Evolutionary conservation across 148 eudicot genomes (phyloP).

Genomic region (Rhododendron mucronatum): DNA sequence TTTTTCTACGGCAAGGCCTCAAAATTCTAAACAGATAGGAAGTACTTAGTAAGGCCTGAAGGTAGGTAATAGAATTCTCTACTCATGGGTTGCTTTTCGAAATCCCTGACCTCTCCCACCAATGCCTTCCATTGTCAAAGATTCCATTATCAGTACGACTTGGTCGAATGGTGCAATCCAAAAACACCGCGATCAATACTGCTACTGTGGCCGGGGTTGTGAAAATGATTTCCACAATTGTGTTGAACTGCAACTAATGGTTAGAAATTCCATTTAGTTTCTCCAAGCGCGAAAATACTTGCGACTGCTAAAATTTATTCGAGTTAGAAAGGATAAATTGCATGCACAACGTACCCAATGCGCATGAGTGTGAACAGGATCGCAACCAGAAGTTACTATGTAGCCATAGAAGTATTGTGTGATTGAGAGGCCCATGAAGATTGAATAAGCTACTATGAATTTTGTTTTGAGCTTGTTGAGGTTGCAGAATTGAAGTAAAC

Average conservation of each 20-base stretch:
- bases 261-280: neutral
- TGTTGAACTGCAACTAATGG: too few relatives aligned
- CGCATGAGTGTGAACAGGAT: slow-evolving; percentile 62
- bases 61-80: slow-evolving; percentile 79
- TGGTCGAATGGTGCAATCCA: slow-evolving; percentile 61
- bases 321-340: neutral
- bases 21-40: slow-evolving; percentile 41
- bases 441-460: too few relatives aligned
- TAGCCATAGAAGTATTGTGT: slow-evolving; percentile 11
- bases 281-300: neutral
- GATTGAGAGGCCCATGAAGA: too few relatives aligned
- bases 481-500: slow-evolving; percentile 82
- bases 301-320: neutral
- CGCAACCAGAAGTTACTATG: slow-evolving; percentile 51
- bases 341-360: slow-evolving; percentile 45
- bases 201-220: too few relatives aligned
- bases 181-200: slow-evolving; percentile 35
- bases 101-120: slow-evolving; percentile 71
- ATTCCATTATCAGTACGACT: slow-evolving; percentile 30
- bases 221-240: too few relatives aligned
- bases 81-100: slow-evolving; percentile 56
- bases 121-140: slow-evolving; percentile 79
- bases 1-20: neutral
- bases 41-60: slow-evolving; percentile 53
- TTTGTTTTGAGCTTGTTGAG: too few relatives aligned